Base-by-base conservation (phyloP, 75 land plant species). In the Sequoia sempervirens region DNA sequence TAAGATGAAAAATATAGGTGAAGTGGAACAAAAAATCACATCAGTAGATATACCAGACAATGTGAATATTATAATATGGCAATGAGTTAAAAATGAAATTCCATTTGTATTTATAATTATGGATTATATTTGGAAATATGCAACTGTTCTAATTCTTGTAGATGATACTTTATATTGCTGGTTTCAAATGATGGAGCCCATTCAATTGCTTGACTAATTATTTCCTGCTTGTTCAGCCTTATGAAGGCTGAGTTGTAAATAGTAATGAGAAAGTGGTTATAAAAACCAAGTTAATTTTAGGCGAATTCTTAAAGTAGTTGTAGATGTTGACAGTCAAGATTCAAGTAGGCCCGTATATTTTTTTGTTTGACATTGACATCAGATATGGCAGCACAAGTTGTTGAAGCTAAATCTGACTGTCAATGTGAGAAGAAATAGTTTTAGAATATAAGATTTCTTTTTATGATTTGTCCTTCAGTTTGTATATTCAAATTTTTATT, bases 401-500 rank as follows among this genome's bases (percentile, higher is more conserved):
- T 68, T 30, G 34, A 70, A 30, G 15, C 37, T 70, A 30, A 23
- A 70, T 32, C 36, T 70, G 36, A 13, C 3, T 10, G 12, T 70
- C 36, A 70, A 70, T 32, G 13, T 9, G 32, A 70, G 30, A 32
- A 70, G 1, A 13, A 23, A 2, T 30, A 70, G 11, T 28, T 32
- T 32, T 11, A 8, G 11, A 32, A 70, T 2, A 32, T 50, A 32
- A 30, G 37, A 32, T 23, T 11, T 70, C 32, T 8, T 30, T 32
- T 32, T 70, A 8, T 30, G 12, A 30, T 30, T 2, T 78, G 30
- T 26, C 12, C 26, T 32, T 15, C 17, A 8, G 32, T 50, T 11
- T 81, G 78, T 50, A 18, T 15, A 30, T 80, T 83, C 23, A 18
- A 80, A 36, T 28, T 81, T n/a, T n/a, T 36, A 10, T n/a, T 83